phyloP scores from a whole-genome alignment of 2,329 filamentous ascomycete genomes.

The Aspergillus fijiensis region DNA sequence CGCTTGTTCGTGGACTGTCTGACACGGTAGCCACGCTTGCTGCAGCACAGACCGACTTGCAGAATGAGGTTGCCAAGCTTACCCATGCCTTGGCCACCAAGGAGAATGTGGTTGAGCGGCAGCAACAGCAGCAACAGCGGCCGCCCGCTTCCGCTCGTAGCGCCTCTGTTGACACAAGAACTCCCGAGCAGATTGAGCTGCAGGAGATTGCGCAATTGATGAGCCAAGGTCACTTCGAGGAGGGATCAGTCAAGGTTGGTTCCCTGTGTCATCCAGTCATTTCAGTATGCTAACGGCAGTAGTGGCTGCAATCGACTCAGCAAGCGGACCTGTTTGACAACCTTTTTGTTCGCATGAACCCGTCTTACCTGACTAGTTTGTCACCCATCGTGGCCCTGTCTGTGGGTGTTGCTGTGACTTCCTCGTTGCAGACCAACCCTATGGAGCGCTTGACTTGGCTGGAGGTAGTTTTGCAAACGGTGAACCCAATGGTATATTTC shows the following conservation, averaged over 20 bases:
- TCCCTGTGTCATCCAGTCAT: not conserved
- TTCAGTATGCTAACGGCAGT: slow-evolving; percentile 20
- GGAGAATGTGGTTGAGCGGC: slow-evolving; percentile 17
- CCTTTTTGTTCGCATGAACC: slow-evolving; percentile 59
- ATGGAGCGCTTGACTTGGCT: slow-evolving; percentile 60
- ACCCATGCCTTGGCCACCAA: slow-evolving; percentile 32
- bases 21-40: slow-evolving; percentile 51
- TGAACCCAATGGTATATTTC: slow-evolving; percentile 54
- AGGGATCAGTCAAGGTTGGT: slow-evolving; percentile 47
- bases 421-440: slow-evolving; percentile 54
- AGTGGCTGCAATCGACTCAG: slow-evolving; percentile 62
- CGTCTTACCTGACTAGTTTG: slow-evolving; percentile 55
- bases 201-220: slow-evolving; percentile 44
- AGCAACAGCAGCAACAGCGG: slow-evolving; percentile 12
- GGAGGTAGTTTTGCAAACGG: slow-evolving; percentile 53
- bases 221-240: slow-evolving; percentile 42
- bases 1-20: slow-evolving; percentile 54
- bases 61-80: slow-evolving; percentile 41
- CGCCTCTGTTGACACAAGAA: slow-evolving; percentile 16
- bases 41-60: slow-evolving; percentile 42
- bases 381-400: slow-evolving; percentile 60
- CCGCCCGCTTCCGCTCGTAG: slow-evolving; percentile 16
- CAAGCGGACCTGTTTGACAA: slow-evolving; percentile 62
- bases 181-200: slow-evolving; percentile 42
- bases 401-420: slow-evolving; percentile 62